Percentiles rank a stretch among this genome's conserved stretches.
Conservation (phyloP, 805 yeast genomes). For the Candida germanica region DNA sequence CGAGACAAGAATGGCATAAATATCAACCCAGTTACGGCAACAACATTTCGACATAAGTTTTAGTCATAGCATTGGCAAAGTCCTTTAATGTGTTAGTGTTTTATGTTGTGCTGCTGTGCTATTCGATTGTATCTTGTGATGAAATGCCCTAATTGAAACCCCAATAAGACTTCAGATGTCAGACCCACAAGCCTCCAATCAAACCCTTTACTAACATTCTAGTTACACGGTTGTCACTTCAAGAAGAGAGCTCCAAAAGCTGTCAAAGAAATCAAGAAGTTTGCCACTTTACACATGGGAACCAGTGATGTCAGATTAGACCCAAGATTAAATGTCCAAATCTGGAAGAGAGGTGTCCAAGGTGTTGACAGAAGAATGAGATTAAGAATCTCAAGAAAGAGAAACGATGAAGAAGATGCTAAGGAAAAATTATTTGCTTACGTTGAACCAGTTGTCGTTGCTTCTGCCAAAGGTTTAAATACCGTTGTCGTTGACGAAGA, state of each 20-base stretch:
- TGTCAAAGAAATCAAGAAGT: conserved; percentile 98
- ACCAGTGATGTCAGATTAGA: conserved; percentile 98
- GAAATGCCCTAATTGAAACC: too few relatives aligned
- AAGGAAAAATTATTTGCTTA: conserved; percentile 95
- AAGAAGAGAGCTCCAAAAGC: conserved; percentile 99
- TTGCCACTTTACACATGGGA: conserved; percentile 98
- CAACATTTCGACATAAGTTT: too few relatives aligned
- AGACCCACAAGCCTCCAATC: too few relatives aligned
- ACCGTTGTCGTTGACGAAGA: conserved; percentile 87
- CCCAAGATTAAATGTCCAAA: conserved; percentile 96
- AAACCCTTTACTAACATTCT: conserved; percentile 46
- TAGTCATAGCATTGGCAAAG: too few relatives aligned
- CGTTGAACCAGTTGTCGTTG: conserved; percentile 96
- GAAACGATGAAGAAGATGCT: conserved; percentile 99
- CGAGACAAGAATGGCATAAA: too few relatives aligned
- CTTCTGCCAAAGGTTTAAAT: conserved; percentile 95
- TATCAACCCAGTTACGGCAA: too few relatives aligned
- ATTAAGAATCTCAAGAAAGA: conserved; percentile 98
- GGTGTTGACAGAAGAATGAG: conserved; percentile 98
- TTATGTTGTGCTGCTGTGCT: too few relatives aligned
- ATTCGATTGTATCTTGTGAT: too few relatives aligned
- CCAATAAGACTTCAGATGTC: too few relatives aligned
- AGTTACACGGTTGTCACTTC: conserved; percentile 98
- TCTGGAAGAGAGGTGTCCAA: conserved; percentile 99
- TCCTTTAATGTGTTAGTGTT: too few relatives aligned